Conservation (phyloP, 176 grass and related monocot species). For the Puya raimondii region DNA sequence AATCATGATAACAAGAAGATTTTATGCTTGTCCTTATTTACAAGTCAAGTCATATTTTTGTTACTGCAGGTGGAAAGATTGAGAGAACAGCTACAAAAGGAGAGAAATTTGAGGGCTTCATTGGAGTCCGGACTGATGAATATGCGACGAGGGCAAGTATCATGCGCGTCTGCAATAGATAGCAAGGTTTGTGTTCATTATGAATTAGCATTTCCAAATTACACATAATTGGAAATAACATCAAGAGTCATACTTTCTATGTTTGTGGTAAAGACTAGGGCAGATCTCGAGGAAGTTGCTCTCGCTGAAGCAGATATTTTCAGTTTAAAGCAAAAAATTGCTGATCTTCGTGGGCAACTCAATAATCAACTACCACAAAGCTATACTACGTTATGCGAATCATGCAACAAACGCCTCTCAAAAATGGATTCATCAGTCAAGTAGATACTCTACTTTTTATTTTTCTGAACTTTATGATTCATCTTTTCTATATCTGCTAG, state of each 20-base stretch:
- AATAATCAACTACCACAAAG: constrained; percentile 40
- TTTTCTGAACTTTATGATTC: constrained; percentile 15
- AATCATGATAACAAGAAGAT: too few species aligned
- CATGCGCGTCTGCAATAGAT: constrained; percentile 46
- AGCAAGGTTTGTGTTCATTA: constrained; percentile 51
- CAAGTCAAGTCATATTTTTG: constrained; percentile 9
- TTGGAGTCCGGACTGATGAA: constrained; percentile 80
- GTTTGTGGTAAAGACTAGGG: constrained; percentile 49
- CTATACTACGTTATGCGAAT: constrained; percentile 62
- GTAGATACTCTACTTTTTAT: constrained; percentile 38
- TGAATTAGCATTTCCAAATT: constrained; percentile 19
- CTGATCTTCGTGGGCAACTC: constrained; percentile 69
- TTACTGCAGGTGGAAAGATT: constrained; percentile 67
- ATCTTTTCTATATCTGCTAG: background rate
- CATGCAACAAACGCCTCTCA: constrained; percentile 54
- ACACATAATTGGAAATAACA: constrained; percentile 1
- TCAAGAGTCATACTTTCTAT: constrained; percentile 14
- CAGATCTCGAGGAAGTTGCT: constrained; percentile 78
- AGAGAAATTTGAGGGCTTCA: constrained; percentile 60
- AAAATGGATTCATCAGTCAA: constrained; percentile 25
- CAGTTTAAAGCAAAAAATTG: constrained; percentile 83
- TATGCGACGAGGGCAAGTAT: constrained; percentile 50
- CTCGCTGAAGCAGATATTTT: constrained; percentile 78
- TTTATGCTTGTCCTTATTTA: too few species aligned
- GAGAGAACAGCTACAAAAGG: constrained; percentile 65